phyloP scores from a whole-genome alignment of 495 filamentous ascomycete species.

The Penicillium samsonianum region DNA sequence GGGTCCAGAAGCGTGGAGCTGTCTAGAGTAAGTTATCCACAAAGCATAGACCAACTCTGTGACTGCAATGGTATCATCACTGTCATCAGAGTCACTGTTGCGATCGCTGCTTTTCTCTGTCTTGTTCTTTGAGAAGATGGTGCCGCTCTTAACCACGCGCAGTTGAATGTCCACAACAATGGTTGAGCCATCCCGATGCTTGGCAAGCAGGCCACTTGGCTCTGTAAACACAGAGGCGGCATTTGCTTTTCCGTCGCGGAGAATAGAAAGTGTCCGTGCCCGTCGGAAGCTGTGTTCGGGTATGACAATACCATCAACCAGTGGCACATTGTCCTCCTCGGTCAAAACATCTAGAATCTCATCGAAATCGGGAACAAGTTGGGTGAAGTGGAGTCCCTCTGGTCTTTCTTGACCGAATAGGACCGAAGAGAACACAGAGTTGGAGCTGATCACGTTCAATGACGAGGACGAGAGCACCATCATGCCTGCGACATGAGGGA shows the following conservation, averaged over 20 bases:
- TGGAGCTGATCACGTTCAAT: slow-evolving; percentile 83
- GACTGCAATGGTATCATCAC: slow-evolving; percentile 45
- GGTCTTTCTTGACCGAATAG: slow-evolving; percentile 85
- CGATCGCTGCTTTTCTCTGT: slow-evolving; percentile 38
- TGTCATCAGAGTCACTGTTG: slow-evolving; percentile 39
- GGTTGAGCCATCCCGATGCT: slow-evolving; percentile 84
- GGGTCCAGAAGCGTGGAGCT: slow-evolving; percentile 74
- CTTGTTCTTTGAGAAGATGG: slow-evolving; percentile 45
- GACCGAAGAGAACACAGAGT: slow-evolving; percentile 88
- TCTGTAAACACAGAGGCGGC: slow-evolving; percentile 75
- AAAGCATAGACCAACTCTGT: slow-evolving; percentile 90
- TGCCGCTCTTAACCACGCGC: slow-evolving; percentile 90
- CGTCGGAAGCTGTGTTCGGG: slow-evolving; percentile 94
- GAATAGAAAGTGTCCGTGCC: slow-evolving; percentile 76
- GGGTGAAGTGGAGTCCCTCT: slow-evolving; percentile 73
- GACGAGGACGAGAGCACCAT: slow-evolving; percentile 79
- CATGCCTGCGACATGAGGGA: slow-evolving; percentile 96
- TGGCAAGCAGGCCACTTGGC: slow-evolving; percentile 79
- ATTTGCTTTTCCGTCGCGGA: slow-evolving; percentile 73
- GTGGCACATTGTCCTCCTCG: slow-evolving; percentile 78
- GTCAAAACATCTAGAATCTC: slow-evolving; percentile 75
- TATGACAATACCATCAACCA: slow-evolving; percentile 93
- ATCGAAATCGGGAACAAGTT: slow-evolving; percentile 86
- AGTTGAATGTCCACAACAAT: slow-evolving; percentile 94
- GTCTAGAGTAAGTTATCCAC: slow-evolving; percentile 95